These are phyloP conservation scores for Alternaria consortialis DNA, from an alignment of 2,329 filamentous ascomycete species.

Conservation along the genomic window DNA sequence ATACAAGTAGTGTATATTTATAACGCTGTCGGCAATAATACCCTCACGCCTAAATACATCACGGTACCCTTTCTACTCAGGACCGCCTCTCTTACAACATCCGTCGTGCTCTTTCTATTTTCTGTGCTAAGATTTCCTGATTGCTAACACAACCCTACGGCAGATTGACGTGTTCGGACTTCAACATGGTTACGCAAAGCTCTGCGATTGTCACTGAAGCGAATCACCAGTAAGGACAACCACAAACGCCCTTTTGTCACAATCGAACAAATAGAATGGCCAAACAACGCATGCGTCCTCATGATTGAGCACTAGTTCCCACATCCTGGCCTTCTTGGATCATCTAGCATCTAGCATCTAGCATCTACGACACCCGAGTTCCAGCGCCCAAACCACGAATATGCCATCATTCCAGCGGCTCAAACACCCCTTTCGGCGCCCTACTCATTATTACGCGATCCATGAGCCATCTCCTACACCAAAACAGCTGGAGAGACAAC, in stretches of 20 bases:
- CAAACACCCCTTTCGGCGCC: constrained; percentile 19
- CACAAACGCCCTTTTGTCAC: constrained; percentile 24
- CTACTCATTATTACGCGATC: constrained; percentile 4
- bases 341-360: not conserved
- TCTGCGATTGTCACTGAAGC: constrained; percentile 4
- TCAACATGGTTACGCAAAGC: not conserved
- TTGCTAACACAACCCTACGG: not conserved
- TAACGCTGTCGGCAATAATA: constrained; percentile 12
- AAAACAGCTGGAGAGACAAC: constrained; percentile 1
- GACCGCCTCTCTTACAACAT: not conserved
- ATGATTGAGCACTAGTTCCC: not conserved
- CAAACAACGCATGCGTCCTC: constrained; percentile 13
- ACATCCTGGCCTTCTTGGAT: constrained; percentile 1
- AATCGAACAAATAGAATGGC: constrained; percentile 5
- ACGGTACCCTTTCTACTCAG: constrained; percentile 3
- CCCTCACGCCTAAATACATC: constrained; percentile 7
- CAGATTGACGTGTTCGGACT: not conserved
- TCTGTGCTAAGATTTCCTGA: not conserved
- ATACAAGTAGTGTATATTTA: constrained; percentile 29
- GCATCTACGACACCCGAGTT: not conserved
- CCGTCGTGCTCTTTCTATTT: not conserved
- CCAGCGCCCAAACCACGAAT: not conserved
- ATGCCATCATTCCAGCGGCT: constrained; percentile 26
- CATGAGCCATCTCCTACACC: constrained; percentile 1
- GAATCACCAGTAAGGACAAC: constrained; percentile 13